A percentile compares a stretch with the other conserved stretches of the same genome.
Conservation (phyloP, 2,329 filamentous ascomycete genomes). For the Colletotrichum sansevieriae region DNA sequence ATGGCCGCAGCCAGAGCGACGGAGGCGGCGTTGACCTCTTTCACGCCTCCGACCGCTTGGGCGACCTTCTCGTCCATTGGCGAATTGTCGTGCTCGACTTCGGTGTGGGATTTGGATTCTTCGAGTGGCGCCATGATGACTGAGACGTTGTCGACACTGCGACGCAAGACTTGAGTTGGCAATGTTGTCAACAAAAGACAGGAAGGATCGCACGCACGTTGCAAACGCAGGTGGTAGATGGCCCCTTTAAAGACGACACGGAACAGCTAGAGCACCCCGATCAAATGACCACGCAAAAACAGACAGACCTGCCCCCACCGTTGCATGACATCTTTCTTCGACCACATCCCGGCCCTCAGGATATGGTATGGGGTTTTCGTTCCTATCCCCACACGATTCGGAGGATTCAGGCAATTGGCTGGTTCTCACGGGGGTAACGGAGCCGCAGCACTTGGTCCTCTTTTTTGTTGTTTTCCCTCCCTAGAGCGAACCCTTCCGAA, state of each 20-base stretch:
- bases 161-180: conserved; percentile 11
- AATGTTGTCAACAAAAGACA: neutral
- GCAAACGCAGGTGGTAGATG: conserved; percentile 3
- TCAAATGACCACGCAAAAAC: conserved; percentile 11
- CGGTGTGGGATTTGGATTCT: conserved; percentile 26
- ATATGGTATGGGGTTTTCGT: conserved; percentile 18
- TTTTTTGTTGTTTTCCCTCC: neutral
- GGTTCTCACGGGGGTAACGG: conserved; percentile 27
- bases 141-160: neutral
- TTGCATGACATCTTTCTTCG: conserved; percentile 31
- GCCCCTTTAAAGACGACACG: conserved; percentile 9
- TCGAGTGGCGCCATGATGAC: conserved; percentile 33
- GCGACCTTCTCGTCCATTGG: conserved; percentile 32
- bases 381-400: conserved; percentile 18
- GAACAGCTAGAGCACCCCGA: neutral
- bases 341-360: conserved; percentile 16
- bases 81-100: conserved; percentile 37
- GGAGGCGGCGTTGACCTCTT: conserved; percentile 53
- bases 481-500: neutral
- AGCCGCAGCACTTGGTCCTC: conserved; percentile 34
- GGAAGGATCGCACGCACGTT: neutral
- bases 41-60: conserved; percentile 44
- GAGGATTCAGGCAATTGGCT: conserved; percentile 22
- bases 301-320: conserved; percentile 18
- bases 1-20: conserved; percentile 52